These are phyloP conservation scores for Meyerozyma athensensis DNA, from an alignment of 1,139 yeast species.

Conservation along the genomic window DNA sequence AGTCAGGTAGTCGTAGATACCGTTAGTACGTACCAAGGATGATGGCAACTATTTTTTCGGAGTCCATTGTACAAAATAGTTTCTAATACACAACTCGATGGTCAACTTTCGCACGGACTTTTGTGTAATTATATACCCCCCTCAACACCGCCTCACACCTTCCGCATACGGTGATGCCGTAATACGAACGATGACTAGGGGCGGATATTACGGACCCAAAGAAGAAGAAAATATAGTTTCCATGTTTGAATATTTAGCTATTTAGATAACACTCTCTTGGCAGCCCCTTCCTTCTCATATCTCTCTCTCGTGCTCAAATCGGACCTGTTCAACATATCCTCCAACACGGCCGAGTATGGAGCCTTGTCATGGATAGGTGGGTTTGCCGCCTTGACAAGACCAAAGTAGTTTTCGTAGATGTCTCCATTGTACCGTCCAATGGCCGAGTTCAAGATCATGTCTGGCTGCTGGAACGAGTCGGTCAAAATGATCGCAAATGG, in stretches of 20 bases:
- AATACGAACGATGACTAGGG: background rate
- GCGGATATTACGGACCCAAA: no score
- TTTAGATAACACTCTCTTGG: conserved; percentile 9
- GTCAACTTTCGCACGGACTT: background rate
- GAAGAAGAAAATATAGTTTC: no score
- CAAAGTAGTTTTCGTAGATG: conserved; percentile 74
- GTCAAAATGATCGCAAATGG: conserved; percentile 75
- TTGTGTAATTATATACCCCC: background rate
- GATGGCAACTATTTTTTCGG: conserved; percentile 41
- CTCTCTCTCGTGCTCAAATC: conserved; percentile 46
- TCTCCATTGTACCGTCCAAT: conserved; percentile 84
- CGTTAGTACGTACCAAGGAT: conserved; percentile 25
- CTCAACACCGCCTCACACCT: conserved; percentile 1
- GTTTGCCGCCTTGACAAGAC: conserved; percentile 45
- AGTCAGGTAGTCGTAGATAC: background rate
- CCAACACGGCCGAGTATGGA: conserved; percentile 50
- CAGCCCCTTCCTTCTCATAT: conserved; percentile 39
- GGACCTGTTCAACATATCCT: conserved; percentile 51
- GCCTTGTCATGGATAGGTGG: conserved; percentile 56
- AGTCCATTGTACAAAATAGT: conserved; percentile 24
- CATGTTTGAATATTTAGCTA: no score
- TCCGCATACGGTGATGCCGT: background rate
- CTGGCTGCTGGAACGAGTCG: conserved; percentile 86
- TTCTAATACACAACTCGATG: background rate
- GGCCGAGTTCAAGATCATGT: conserved; percentile 80